phyloP scores from a whole-genome alignment of 73 alveolate genomes.

The Stentor roeselii region DNA sequence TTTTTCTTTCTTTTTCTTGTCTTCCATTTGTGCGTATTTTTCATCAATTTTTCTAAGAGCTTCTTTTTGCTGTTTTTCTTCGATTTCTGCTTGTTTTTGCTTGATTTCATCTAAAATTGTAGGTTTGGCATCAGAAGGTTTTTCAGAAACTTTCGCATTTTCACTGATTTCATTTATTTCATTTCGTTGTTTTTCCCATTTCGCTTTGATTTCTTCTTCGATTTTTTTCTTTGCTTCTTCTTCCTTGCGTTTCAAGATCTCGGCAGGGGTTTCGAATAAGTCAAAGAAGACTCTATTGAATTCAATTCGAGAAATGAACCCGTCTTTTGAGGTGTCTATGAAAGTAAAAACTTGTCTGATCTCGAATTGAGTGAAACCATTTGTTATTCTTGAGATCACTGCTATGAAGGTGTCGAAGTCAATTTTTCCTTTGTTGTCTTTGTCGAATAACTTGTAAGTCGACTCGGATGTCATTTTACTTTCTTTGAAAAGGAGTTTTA shows the following conservation, averaged over 20 bases:
- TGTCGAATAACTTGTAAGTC: not conserved
- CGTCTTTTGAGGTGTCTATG: not conserved
- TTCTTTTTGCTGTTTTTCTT: not conserved
- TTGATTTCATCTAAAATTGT: not conserved
- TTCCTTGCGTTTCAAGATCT: not conserved
- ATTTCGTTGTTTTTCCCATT: not conserved
- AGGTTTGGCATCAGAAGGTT: not conserved
- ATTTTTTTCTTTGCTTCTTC: not conserved
- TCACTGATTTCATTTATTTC: not conserved
- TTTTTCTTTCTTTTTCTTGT: not conserved
- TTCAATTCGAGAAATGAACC: not conserved
- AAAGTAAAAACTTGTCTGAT: constrained; percentile 12
- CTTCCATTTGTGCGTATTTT: not conserved
- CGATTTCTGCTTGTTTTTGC: not conserved
- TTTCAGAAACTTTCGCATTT: not conserved
- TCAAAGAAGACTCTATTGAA: not conserved
- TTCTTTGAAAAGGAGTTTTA: not conserved
- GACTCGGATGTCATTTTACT: not conserved
- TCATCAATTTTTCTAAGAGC: not conserved
- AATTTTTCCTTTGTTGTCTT: not conserved
- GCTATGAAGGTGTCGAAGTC: not conserved
- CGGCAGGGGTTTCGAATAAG: not conserved
- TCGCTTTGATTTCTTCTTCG: not conserved
- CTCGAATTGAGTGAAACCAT: not conserved
- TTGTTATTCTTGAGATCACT: not conserved